These are phyloP conservation scores for Hypoxylon sp. DNA, from an alignment of 2,329 filamentous ascomycete species.

Conservation along the genomic window DNA sequence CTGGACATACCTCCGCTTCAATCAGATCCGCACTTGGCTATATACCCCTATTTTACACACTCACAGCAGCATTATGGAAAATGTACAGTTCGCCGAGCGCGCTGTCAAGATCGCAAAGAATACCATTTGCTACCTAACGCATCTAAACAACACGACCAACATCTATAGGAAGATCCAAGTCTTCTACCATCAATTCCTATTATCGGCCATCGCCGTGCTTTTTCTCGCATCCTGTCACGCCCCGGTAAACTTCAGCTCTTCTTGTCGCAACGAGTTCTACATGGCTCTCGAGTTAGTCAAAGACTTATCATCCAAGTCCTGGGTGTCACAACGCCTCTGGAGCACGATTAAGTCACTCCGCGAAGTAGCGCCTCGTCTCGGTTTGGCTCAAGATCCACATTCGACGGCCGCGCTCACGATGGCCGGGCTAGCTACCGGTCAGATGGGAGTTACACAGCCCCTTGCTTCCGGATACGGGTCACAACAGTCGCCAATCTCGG, in stretches of 20 bases:
- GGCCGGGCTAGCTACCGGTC: slow-evolving; percentile 65
- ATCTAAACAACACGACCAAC: slow-evolving; percentile 78
- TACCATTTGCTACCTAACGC: slow-evolving; percentile 77
- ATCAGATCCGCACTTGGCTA: slow-evolving; percentile 90
- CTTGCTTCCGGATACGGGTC: slow-evolving; percentile 36
- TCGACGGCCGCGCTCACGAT: slow-evolving; percentile 67
- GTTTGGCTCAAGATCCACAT: slow-evolving; percentile 68
- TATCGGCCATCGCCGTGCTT: slow-evolving; percentile 79
- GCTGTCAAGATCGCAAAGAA: slow-evolving; percentile 82
- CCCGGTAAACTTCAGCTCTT: slow-evolving; percentile 75
- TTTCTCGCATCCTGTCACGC: slow-evolving; percentile 83
- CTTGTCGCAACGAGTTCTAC: slow-evolving; percentile 82
- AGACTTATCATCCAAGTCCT: slow-evolving; percentile 77
- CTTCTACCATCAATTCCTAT: slow-evolving; percentile 85
- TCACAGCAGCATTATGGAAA: slow-evolving; percentile 82
- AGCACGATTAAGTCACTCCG: slow-evolving; percentile 78
- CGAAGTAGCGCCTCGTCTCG: slow-evolving; percentile 77
- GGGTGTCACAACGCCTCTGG: slow-evolving; percentile 80
- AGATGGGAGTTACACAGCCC: slow-evolving; percentile 44
- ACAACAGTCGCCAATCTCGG: slow-evolving; percentile 37
- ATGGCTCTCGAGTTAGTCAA: slow-evolving; percentile 81
- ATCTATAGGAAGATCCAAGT: slow-evolving; percentile 79
- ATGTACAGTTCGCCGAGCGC: slow-evolving; percentile 78
- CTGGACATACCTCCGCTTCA: slow-evolving; percentile 86
- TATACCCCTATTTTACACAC: slow-evolving; percentile 90